A percentile compares a stretch with the other conserved stretches of the same genome.
phyloP scores from a whole-genome alignment of 768 basidiomycete genomes.

The Russula emetica region DNA sequence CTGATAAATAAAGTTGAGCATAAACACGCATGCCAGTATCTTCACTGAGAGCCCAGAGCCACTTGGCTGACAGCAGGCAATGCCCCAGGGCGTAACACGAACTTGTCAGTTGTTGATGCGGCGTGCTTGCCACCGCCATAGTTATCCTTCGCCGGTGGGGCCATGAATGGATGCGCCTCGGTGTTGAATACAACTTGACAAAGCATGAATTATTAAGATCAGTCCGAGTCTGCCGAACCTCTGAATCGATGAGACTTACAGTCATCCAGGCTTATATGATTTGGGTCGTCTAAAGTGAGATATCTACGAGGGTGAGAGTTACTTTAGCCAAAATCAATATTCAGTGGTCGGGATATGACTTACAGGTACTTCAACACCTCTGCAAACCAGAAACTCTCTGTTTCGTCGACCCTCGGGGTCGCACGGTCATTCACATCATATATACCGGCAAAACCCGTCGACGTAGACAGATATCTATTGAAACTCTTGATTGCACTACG shows the following conservation, averaged over 20 bases:
- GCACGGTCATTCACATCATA: slow-evolving; percentile 49
- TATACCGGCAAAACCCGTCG: slow-evolving; percentile 54
- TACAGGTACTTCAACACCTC: slow-evolving; percentile 76
- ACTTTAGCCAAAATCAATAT: background rate
- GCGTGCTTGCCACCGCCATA: slow-evolving; percentile 36
- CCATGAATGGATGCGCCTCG: slow-evolving; percentile 21
- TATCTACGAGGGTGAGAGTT: slow-evolving; percentile 40
- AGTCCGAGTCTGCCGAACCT: background rate
- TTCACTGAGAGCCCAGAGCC: slow-evolving; percentile 4
- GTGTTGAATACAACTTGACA: slow-evolving; percentile 41
- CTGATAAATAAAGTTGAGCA: background rate
- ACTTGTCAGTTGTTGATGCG: slow-evolving; percentile 13
- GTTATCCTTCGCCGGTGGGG: slow-evolving; percentile 26
- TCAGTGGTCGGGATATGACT: slow-evolving; percentile 10
- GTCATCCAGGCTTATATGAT: slow-evolving; percentile 57
- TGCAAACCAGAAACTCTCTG: slow-evolving; percentile 67
- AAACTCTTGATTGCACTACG: slow-evolving; percentile 55
- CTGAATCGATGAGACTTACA: slow-evolving; percentile 40
- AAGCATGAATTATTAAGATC: background rate
- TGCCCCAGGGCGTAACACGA: background rate
- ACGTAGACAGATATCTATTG: slow-evolving; percentile 46
- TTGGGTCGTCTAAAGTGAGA: slow-evolving; percentile 70
- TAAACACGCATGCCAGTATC: background rate
- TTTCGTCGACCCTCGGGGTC: slow-evolving; percentile 49
- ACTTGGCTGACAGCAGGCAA: slow-evolving; percentile 32